Evolutionary conservation across 2,329 filamentous ascomycete genomes (phyloP).

Genomic region (Hymenoscyphus fructigenus): DNA sequence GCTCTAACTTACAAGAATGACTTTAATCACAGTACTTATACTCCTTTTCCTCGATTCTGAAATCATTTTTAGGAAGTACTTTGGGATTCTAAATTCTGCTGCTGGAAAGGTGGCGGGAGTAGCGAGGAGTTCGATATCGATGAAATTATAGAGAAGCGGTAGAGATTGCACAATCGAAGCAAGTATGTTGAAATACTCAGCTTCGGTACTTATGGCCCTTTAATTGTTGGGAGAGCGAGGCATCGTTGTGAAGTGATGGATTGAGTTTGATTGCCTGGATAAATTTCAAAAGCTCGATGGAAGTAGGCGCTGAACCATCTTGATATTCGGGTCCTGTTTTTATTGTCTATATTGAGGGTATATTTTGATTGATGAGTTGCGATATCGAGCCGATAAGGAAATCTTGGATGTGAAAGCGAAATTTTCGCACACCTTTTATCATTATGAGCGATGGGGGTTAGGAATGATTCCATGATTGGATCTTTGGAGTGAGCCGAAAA

Average conservation of each 20-base stretch:
- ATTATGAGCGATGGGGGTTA: neutral
- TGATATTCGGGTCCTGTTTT: neutral
- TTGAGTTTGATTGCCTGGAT: neutral
- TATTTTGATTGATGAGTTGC: neutral
- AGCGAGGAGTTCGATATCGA: neutral
- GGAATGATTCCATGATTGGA: neutral
- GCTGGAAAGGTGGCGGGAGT: no score
- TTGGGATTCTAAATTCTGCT: no score
- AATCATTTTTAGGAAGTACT: no score
- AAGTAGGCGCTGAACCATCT: neutral
- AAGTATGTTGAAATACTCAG: neutral
- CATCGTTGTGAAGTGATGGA: neutral
- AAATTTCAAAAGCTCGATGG: neutral
- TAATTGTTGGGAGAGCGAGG: neutral
- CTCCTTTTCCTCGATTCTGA: no score
- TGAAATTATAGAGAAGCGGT: neutral
- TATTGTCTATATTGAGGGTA: neutral
- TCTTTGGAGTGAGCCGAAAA: neutral
- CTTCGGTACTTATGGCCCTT: neutral
- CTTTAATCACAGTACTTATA: no score
- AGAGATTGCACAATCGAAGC: neutral
- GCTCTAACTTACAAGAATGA: no score
- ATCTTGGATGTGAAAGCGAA: neutral
- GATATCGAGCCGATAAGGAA: neutral
- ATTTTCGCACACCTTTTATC: neutral